Evolutionary conservation across 345 rosid species (phyloP).

Genomic region (Melaleuca alternifolia): DNA sequence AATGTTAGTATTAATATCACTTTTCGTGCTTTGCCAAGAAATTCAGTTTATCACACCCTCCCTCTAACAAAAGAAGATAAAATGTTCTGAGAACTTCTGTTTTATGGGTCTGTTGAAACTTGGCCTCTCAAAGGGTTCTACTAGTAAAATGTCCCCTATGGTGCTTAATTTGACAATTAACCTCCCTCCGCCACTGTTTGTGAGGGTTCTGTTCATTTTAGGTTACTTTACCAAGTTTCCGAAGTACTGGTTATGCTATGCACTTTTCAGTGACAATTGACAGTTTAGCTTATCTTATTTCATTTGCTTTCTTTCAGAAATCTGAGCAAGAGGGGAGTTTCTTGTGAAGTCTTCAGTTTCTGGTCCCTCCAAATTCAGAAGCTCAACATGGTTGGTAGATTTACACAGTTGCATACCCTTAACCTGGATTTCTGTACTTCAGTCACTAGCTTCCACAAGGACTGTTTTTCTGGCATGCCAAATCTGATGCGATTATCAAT

Average conservation of each 20-base stretch:
- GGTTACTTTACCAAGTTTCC: neutral
- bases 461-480: conserved; percentile 51
- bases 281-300: neutral
- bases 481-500: conserved; percentile 35
- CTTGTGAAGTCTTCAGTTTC: conserved; percentile 25
- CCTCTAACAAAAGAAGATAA: neutral
- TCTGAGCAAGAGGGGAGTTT: conserved; percentile 21
- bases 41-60: neutral
- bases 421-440: conserved; percentile 45
- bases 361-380: conserved; percentile 17
- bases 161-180: neutral
- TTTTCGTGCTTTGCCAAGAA: neutral
- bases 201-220: neutral
- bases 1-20: conserved; percentile 11
- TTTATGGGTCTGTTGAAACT: neutral
- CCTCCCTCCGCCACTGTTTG: neutral
- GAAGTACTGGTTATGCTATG: neutral
- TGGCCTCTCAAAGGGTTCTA: neutral
- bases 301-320: conserved; percentile 14
- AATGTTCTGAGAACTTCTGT: neutral
- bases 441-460: conserved; percentile 32
- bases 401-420: conserved; percentile 24
- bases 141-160: neutral
- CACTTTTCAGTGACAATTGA: neutral
- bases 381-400: conserved; percentile 34